Evolutionary conservation across 2,329 filamentous ascomycete genomes (phyloP), one percentile per base, ranked within the genome.

Genomic region (Juglanconis juglandina): DNA sequence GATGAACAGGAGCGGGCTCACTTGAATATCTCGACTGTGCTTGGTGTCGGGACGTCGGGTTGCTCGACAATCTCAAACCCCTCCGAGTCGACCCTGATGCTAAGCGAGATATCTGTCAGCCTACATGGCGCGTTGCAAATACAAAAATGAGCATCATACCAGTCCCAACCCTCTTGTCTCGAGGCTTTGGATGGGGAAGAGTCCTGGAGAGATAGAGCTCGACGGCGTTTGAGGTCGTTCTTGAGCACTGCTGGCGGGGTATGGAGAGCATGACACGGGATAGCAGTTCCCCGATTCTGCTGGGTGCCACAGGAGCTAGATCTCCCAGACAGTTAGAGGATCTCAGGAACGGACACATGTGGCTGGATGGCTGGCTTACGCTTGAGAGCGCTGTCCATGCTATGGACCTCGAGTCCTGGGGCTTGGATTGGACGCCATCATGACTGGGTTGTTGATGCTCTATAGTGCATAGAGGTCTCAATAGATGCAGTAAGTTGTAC

Each of bases 11-110:
- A 14, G 24, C 11, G 17, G 39, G 13, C 46, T 39, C 30, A 61
- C 55, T 61, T 58, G 24, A 34, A 24, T 30, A 61, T 58, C 50
- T 61, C 55, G 11, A 33, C 32, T n/a, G 59, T 54, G 32, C n/a
- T 39, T 30, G 54, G 59, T 9, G 59, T 58, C 13, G 42, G 30
- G 10, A 49, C 46, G 5, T 54, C 35, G 14, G 47, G 30, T 9
- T 37, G 33, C 14, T 44, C n/a, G 11, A 46, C 35, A 8, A 53
- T 10, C 32, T 51, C 55, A 2, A 39, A 47, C 5, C 33, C 50
- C 13, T 48, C 32, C 4, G 50, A 34, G 17, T 39, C 44, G 2
- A 49, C 7, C 3, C 50, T 37, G 35, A 24, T 53, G 37, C 54
- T 61, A 5, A 5, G 11, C 11, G 32, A 8, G 17, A n/a, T 44